Base-by-base conservation (phyloP, 2,329 filamentous ascomycete genomes). In the Lachnellula occidentalis region DNA sequence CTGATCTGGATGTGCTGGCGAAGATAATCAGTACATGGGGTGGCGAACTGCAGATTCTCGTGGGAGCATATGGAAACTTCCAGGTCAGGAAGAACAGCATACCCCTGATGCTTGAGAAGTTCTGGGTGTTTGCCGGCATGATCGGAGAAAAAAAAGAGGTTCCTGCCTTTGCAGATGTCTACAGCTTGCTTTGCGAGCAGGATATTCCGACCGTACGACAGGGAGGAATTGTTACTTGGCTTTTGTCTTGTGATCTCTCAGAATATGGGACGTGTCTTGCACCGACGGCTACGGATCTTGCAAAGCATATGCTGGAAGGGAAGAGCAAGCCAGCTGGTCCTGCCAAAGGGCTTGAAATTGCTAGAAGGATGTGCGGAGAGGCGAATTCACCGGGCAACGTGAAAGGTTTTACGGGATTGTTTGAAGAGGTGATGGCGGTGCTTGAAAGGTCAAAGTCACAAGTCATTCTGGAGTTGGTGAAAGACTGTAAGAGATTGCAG, bases 381-480 rank as follows among this genome's bases (percentile, higher is more conserved):
- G 34, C n/a, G 8, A 22, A 31, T 3, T 45, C 50, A 14, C 21
- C 15, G 27, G 31, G 19, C 2, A 31, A 34, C 34, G 27, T 24
- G 7, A 34, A 37, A 3, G 48, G 49, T 14, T 34, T 56, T 6
- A 39, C 27, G 2, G 17, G 4, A 2, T 39, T 50, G n/a, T 48
- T 58, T 11, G 15, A 31, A 5, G 39, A 34, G 6, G 48, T 58
- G 11, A 48, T 53, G 34, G 19, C 53, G 45, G 43, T 36, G 21
- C 31, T 17, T n/a, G 27, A 36, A 11, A 17, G 39, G 17, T 6
- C 3, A 36, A 15, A 34, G 6, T 17, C n/a, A 6, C 4, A 21
- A 17, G 19, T 31, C 80, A 82, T 58, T 14, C 1, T 21, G 17
- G 24, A 53, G 12, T 8, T 58, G 14, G 48, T 46, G 6, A 11